phyloP scores from a whole-genome alignment of 768 basidiomycete species.

The Boletus fagicola region DNA sequence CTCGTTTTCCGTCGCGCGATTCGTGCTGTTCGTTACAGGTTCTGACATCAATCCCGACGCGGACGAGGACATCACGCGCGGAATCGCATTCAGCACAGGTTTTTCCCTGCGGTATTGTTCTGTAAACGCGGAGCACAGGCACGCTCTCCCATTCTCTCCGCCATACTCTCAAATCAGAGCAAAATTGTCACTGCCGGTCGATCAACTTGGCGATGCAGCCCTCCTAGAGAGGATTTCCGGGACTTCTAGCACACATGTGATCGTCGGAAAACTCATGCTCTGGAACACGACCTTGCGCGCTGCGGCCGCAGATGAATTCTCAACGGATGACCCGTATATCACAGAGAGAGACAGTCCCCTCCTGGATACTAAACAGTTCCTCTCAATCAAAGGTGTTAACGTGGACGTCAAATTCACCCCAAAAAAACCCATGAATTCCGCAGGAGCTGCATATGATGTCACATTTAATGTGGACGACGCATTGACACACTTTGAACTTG shows the following conservation, averaged over 20 bases:
- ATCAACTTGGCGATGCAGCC: constrained; percentile 46
- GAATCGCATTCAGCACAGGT: constrained; percentile 58
- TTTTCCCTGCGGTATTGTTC: constrained; percentile 56
- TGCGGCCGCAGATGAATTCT: constrained; percentile 64
- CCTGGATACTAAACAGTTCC: constrained; percentile 40
- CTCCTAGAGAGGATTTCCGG: constrained; percentile 39
- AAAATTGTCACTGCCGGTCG: constrained; percentile 54
- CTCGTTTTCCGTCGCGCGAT: constrained; percentile 56
- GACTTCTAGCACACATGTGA: constrained; percentile 36
- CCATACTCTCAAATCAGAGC: constrained; percentile 45
- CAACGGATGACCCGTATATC: constrained; percentile 63
- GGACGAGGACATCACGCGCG: constrained; percentile 62
- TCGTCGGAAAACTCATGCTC: constrained; percentile 43
- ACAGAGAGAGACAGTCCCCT: constrained; percentile 51
- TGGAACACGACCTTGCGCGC: constrained; percentile 55
- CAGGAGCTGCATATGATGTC: constrained; percentile 37
- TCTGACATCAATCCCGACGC: constrained; percentile 78
- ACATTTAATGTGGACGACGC: constrained; percentile 52
- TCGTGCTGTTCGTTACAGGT: constrained; percentile 71
- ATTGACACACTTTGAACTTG: constrained; percentile 53
- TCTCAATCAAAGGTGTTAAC: constrained; percentile 39
- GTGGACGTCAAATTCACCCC: constrained; percentile 29
- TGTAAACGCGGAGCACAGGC: constrained; percentile 28
- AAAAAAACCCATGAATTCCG: constrained; percentile 1
- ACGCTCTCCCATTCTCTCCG: constrained; percentile 19